Percentiles rank a stretch among this genome's conserved stretches.
Evolutionary conservation across 2,329 filamentous ascomycete species (phyloP).

Genomic region (Fusarium poae): DNA sequence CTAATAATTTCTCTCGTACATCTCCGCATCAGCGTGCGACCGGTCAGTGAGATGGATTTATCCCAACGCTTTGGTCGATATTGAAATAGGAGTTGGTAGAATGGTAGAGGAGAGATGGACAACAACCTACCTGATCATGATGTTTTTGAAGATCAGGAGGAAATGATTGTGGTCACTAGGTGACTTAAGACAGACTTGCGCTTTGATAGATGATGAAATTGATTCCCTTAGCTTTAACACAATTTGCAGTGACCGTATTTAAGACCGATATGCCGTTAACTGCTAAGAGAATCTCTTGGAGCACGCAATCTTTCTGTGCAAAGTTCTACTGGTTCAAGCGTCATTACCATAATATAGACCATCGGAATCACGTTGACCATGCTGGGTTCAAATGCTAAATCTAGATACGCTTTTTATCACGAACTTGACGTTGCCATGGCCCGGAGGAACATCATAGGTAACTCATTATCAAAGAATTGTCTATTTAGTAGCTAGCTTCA

Average conservation of each 20-base stretch:
- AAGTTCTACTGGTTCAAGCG: neutral
- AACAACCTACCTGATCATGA: constrained; percentile 34
- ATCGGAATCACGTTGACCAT: neutral
- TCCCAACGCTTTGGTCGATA: constrained; percentile 47
- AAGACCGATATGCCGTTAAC: neutral
- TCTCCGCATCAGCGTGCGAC: constrained; percentile 50
- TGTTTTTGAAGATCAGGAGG: constrained; percentile 27
- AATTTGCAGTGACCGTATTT: neutral
- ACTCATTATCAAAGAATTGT: constrained; percentile 19
- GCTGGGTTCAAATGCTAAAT: neutral
- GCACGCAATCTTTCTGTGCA: too few relatives aligned
- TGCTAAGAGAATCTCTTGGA: neutral
- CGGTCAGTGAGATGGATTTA: constrained; percentile 36
- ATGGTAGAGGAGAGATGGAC: constrained; percentile 48
- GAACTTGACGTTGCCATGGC: neutral
- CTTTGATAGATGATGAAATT: constrained; percentile 53
- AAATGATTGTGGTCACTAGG: constrained; percentile 24
- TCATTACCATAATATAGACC: neutral
- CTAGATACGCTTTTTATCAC: neutral
- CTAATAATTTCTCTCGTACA: constrained; percentile 59
- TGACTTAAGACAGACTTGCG: constrained; percentile 40
- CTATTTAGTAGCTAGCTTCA: constrained; percentile 38
- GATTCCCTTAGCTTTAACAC: constrained; percentile 46
- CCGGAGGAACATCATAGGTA: neutral
- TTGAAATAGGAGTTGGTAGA: constrained; percentile 56